Evolutionary conservation across 176 grass and related monocot genomes (phyloP), one percentile per base, ranked within the genome.

Genomic region (Aechmea fasciata): DNA sequence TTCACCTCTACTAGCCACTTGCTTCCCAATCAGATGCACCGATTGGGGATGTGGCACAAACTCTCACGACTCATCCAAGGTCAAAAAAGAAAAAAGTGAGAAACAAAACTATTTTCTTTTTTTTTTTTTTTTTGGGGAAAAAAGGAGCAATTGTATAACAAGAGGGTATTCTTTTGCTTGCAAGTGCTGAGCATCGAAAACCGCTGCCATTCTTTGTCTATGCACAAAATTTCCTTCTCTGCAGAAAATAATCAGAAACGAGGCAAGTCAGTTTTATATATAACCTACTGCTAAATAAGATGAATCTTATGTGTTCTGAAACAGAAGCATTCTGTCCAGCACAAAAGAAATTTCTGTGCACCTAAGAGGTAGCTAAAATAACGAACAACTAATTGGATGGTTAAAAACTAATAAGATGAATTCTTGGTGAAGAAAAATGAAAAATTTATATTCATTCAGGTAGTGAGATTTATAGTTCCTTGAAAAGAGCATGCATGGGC

Each of bases 171-270:
- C 55, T 22, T 19, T 19, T 18, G 9, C 9, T 19, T 61, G 55
- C 55, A 41, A 41, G 5, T 7, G 33, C 55, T 61, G 17, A 18
- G 20, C 55, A n/a, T 19, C 55, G n/a, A 61, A 0, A 61, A 22
- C 14, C 20, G 55, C 55, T 10, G 20, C 15, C 14, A 1, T 61
- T 61, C 55, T 57, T 73, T n/a, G 17, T 68, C 81, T 96, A 85
- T 80, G 63, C 81, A 83, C 91, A 96, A 48, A 96, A 90, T 78
- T 74, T 51, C 75, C 91, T 73, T 77, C 80, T 90, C 91, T 96
- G 87, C 73, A 73, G 10, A 8, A 22, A 3, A 61, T 61, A 61
- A 61, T 18, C 55, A 61, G 20, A 18, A 18, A 22, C 10, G 15
- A 61, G 55, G 33, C 1, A 6, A 41, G 33, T 41, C 10, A 61